Conservation (phyloP, 2,329 filamentous ascomycete species). For the Huntiella decipiens region DNA sequence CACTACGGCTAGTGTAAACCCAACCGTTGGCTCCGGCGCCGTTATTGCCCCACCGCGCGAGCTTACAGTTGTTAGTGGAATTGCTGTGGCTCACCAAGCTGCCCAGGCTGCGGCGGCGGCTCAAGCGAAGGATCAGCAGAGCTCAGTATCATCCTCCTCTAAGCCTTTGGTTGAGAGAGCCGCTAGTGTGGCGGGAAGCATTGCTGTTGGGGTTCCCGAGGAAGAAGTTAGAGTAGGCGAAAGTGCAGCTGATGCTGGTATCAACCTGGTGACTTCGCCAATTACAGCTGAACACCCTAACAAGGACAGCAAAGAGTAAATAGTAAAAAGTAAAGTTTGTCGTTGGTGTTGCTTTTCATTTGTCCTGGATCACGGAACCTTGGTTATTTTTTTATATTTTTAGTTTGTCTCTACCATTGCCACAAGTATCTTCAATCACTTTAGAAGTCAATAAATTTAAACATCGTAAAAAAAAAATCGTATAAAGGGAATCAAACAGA, state of each 20-base stretch:
- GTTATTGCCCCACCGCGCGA: conserved; percentile 13
- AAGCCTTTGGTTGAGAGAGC: conserved; percentile 23
- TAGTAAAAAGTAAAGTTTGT: background rate
- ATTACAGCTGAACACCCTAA: background rate
- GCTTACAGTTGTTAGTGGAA: background rate
- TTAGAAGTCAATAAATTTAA: too few species aligned
- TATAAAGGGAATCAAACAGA: too few species aligned
- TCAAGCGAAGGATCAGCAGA: background rate
- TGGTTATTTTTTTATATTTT: too few species aligned
- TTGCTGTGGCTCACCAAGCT: background rate
- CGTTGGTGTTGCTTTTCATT: background rate
- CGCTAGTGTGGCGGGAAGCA: conserved; percentile 24
- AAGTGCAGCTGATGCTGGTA: conserved; percentile 34
- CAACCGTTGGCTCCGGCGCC: conserved; percentile 16
- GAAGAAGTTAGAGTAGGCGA: conserved; percentile 42
- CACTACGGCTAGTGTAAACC: conserved; percentile 26
- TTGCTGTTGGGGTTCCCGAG: conserved; percentile 36
- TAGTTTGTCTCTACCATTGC: too few species aligned
- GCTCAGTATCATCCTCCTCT: conserved; percentile 19
- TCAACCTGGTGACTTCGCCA: conserved; percentile 11
- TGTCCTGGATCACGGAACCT: too few species aligned
- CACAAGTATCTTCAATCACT: too few species aligned
- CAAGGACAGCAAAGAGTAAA: conserved; percentile 1
- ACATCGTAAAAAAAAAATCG: too few species aligned
- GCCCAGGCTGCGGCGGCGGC: conserved; percentile 1